Evolutionary conservation across 306 rosid genomes (phyloP).

Genomic region (Canavalia ensiformis): DNA sequence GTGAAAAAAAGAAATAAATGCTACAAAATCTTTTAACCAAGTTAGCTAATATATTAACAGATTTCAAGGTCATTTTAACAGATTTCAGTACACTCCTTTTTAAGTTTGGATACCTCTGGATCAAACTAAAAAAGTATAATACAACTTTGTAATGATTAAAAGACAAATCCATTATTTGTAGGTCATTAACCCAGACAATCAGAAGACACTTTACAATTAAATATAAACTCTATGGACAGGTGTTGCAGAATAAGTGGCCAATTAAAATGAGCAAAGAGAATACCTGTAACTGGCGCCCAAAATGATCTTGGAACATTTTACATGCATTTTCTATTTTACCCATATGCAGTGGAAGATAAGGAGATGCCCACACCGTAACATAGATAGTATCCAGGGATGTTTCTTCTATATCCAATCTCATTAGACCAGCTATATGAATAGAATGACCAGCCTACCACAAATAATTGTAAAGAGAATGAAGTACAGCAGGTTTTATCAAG

Average conservation of each 20-base stretch:
- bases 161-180: constrained; percentile 23
- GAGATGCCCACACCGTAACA: constrained; percentile 92
- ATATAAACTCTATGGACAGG: constrained; percentile 2
- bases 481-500: constrained; percentile 12
- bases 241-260: constrained; percentile 26
- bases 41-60: constrained; percentile 3
- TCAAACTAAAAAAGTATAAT: neutral
- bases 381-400: constrained; percentile 71
- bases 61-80: constrained; percentile 28
- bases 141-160: constrained; percentile 15
- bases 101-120: neutral
- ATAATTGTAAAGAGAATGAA: constrained; percentile 40
- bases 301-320: constrained; percentile 75
- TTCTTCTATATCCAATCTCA: constrained; percentile 92
- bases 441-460: constrained; percentile 82
- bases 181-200: constrained; percentile 24
- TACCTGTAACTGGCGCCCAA: constrained; percentile 94
- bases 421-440: constrained; percentile 88
- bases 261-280: constrained; percentile 34
- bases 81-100: neutral
- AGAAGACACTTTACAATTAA: constrained; percentile 1
- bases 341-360: constrained; percentile 90
- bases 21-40: neutral
- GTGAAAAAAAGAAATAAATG: neutral
- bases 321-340: constrained; percentile 82